These are phyloP conservation scores for Sporisorium scitamineum DNA, from an alignment of 1,284 basidiomycete genomes.

Conservation along the genomic window DNA sequence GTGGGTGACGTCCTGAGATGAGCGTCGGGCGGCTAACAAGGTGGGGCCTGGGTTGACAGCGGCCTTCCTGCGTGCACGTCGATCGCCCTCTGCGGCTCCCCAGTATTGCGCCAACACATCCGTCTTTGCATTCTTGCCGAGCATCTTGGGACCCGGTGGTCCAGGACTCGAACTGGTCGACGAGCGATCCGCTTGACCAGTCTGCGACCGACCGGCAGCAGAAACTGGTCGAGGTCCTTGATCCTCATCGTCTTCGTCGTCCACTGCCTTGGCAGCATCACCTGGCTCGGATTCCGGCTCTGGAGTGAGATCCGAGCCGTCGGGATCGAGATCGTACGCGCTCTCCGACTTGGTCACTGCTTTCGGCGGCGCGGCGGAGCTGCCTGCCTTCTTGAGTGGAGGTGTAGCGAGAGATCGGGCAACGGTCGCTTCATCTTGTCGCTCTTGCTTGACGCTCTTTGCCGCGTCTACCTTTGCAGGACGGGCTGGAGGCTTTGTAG, in stretches of 20 bases:
- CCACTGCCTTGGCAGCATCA: slow-evolving; percentile 17
- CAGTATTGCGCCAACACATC: slow-evolving; percentile 66
- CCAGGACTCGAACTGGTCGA: slow-evolving; percentile 48
- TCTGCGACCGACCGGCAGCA: slow-evolving; percentile 21
- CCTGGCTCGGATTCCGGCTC: slow-evolving; percentile 49
- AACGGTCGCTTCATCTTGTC: slow-evolving; percentile 24
- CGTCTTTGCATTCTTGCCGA: slow-evolving; percentile 66
- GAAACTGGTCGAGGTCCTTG: slow-evolving; percentile 21
- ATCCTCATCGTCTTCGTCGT: slow-evolving; percentile 40
- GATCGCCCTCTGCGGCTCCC: slow-evolving; percentile 63
- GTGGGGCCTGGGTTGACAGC: slow-evolving; percentile 40
- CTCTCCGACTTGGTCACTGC: background rate
- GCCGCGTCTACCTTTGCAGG: slow-evolving; percentile 10
- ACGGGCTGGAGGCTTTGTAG: slow-evolving; percentile 1
- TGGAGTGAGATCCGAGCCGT: slow-evolving; percentile 48
- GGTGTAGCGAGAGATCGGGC: slow-evolving; percentile 17
- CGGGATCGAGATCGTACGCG: slow-evolving; percentile 36
- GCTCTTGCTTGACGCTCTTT: slow-evolving; percentile 24
- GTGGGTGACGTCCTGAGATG: slow-evolving; percentile 28
- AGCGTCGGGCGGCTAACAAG: slow-evolving; percentile 26
- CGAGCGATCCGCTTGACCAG: slow-evolving; percentile 19
- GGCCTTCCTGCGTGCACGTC: slow-evolving; percentile 49
- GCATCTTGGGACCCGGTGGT: slow-evolving; percentile 64
- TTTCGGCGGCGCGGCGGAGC: slow-evolving; percentile 6
- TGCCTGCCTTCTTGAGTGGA: slow-evolving; percentile 14